These are phyloP conservation scores for Nidularia sp. DNA, from an alignment of 768 basidiomycete genomes.

Conservation along the genomic window DNA sequence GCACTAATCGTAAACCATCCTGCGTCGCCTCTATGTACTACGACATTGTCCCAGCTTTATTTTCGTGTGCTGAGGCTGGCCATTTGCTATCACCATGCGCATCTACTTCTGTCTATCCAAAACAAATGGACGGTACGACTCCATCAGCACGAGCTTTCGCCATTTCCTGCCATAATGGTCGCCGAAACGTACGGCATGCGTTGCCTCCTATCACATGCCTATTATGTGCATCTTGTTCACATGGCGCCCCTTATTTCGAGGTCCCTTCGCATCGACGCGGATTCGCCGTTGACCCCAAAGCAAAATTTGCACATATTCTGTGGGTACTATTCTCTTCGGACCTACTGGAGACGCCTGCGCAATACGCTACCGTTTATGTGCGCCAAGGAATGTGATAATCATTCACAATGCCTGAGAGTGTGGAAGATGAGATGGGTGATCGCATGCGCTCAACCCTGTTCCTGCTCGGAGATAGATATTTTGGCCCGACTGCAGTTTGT, in stretches of 20 bases:
- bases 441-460: constrained; percentile 16
- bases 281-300: constrained; percentile 13
- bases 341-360: constrained; percentile 27
- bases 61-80: constrained; percentile 29
- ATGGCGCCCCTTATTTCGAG: constrained; percentile 13
- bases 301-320: constrained; percentile 27
- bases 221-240: constrained; percentile 27
- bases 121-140: constrained; percentile 28
- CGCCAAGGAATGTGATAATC: constrained; percentile 26
- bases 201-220: constrained; percentile 24
- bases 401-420: constrained; percentile 28
- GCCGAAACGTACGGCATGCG: constrained; percentile 20
- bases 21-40: constrained; percentile 16
- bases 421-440: constrained; percentile 31
- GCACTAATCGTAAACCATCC: constrained; percentile 16
- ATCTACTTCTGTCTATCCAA: constrained; percentile 19
- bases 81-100: constrained; percentile 18
- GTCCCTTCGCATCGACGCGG: constrained; percentile 8
- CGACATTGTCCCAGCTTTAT: constrained; percentile 21
- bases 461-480: constrained; percentile 25
- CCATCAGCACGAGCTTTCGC: constrained; percentile 19
- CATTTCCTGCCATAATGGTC: constrained; percentile 22
- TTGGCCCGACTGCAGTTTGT: constrained; percentile 27
- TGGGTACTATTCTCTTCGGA: constrained; percentile 28
- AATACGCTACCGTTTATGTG: constrained; percentile 21